phyloP scores from a whole-genome alignment of 495 filamentous ascomycete genomes.

The Neurospora sp. region DNA sequence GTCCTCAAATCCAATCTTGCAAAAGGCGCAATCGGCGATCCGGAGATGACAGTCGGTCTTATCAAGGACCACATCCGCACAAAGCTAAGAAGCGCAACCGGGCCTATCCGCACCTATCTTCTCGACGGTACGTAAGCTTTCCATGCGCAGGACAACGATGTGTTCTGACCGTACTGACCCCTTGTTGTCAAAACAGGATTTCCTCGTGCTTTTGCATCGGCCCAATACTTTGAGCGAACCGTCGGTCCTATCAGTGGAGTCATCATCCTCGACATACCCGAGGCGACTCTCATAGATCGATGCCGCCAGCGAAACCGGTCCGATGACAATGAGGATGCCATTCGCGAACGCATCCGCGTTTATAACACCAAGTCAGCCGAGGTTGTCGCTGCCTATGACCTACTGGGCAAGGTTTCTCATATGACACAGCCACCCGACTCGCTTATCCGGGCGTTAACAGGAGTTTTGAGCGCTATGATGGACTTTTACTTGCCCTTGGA shows the following conservation, averaged over 20 bases:
- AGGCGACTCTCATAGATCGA: not conserved
- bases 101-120: not conserved
- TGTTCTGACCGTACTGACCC: not conserved
- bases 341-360: not conserved
- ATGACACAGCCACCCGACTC: not conserved
- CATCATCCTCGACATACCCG: not conserved
- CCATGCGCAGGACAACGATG: not conserved
- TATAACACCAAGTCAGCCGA: not conserved
- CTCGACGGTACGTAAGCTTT: not conserved
- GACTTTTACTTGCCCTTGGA: not conserved
- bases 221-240: not conserved
- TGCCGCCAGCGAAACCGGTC: not conserved
- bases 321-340: not conserved
- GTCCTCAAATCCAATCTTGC: not conserved
- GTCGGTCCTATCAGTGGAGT: not conserved
- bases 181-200: not conserved
- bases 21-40: not conserved
- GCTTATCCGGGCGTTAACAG: not conserved
- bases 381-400: not conserved
- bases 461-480: not conserved
- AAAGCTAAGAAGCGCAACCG: not conserved
- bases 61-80: not conserved
- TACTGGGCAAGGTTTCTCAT: not conserved
- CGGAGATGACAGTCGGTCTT: not conserved
- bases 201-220: not conserved